Evolutionary conservation across 2,329 filamentous ascomycete genomes (phyloP).

Genomic region (Blastomyces gilchristii): DNA sequence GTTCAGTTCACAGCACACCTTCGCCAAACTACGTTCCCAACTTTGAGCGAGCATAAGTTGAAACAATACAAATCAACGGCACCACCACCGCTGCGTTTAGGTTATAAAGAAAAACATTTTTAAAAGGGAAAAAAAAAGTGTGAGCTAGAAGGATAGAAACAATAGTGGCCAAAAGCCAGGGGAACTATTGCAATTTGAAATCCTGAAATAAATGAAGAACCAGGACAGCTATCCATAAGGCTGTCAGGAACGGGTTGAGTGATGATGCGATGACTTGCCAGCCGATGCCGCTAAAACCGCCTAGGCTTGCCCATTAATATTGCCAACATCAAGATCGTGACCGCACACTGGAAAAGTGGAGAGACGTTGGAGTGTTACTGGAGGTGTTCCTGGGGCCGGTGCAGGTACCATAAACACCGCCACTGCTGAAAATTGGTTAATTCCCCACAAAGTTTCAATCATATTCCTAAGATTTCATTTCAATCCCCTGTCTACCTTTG

Average conservation of each 20-base stretch:
- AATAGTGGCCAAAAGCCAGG: background rate
- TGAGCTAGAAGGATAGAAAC: background rate
- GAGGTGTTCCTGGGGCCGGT: no score
- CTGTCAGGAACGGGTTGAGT: background rate
- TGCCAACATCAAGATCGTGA: background rate
- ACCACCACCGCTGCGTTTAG: background rate
- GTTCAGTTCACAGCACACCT: background rate
- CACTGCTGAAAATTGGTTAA: background rate
- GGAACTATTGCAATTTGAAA: background rate
- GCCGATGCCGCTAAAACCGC: background rate
- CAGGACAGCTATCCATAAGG: background rate
- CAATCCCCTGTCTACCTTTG: background rate
- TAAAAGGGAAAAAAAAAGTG: background rate
- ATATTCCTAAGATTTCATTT: background rate
- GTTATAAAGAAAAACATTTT: background rate
- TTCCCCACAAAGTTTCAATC: background rate
- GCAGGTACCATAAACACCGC: background rate
- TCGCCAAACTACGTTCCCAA: background rate
- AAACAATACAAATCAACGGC: background rate
- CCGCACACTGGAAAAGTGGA: background rate
- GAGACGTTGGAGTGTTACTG: background rate
- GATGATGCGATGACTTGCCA: background rate
- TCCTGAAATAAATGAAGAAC: background rate
- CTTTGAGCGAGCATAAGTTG: background rate
- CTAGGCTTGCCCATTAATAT: background rate